These are phyloP conservation scores for Kluyveromyces dobzhanskii DNA, from an alignment of 805 yeast species.

Conservation along the genomic window DNA sequence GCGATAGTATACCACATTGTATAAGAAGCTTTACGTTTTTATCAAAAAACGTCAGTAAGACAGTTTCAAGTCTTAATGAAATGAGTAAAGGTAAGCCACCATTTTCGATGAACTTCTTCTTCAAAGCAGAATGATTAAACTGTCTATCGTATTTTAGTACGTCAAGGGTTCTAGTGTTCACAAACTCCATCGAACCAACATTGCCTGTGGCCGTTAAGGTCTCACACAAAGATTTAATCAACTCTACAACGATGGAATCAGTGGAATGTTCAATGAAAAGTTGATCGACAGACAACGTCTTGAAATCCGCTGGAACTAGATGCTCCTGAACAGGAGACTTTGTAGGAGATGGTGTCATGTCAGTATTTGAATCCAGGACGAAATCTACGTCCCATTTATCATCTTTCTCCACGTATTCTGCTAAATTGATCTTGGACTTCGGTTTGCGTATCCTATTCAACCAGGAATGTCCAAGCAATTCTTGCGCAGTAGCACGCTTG, in stretches of 20 bases:
- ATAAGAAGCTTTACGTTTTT: slow-evolving; percentile 12
- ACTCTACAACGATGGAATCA: slow-evolving; percentile 1
- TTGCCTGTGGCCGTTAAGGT: too few species aligned
- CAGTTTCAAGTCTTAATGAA: slow-evolving; percentile 7
- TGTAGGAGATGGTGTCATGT: slow-evolving; percentile 10
- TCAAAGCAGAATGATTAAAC: slow-evolving; percentile 15
- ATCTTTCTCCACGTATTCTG: slow-evolving; percentile 11
- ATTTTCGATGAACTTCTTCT: slow-evolving; percentile 13
- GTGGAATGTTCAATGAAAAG: not conserved
- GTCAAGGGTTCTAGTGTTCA: slow-evolving; percentile 2
- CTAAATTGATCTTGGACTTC: slow-evolving; percentile 1
- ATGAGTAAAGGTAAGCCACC: slow-evolving; percentile 22
- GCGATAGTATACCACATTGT: slow-evolving; percentile 22
- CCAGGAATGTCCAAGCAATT: slow-evolving; percentile 56
- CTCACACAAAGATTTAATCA: not conserved
- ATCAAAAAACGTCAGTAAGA: slow-evolving; percentile 10
- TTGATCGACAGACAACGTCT: slow-evolving; percentile 3
- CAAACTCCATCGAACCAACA: slow-evolving; percentile 1
- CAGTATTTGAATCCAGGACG: slow-evolving; percentile 12
- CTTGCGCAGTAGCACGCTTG: slow-evolving; percentile 55
- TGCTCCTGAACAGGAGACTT: slow-evolving; percentile 4
- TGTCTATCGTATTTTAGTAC: slow-evolving; percentile 18
- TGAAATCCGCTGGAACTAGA: slow-evolving; percentile 5
- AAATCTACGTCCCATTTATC: slow-evolving; percentile 25
- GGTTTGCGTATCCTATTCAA: slow-evolving; percentile 6